These are phyloP conservation scores for Gnomoniopsis sp. DNA, from an alignment of 2,329 filamentous ascomycete species.

Conservation along the genomic window DNA sequence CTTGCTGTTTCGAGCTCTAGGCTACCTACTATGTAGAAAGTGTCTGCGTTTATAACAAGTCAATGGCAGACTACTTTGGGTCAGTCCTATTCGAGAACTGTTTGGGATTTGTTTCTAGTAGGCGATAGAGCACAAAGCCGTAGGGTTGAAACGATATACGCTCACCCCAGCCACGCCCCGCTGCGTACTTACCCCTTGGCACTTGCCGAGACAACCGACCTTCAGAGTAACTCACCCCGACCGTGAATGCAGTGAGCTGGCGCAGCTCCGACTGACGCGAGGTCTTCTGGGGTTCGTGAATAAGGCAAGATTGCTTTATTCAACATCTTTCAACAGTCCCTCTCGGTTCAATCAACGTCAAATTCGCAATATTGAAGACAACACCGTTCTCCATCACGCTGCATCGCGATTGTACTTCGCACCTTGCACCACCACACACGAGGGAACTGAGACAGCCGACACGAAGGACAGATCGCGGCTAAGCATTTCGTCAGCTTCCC, in stretches of 20 bases:
- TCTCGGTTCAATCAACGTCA: not conserved
- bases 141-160: conserved; percentile 6
- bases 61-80: not conserved
- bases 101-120: conserved; percentile 16
- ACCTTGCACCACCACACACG: not conserved
- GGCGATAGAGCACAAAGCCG: conserved; percentile 7
- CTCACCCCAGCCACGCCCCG: conserved; percentile 2
- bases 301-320: not conserved
- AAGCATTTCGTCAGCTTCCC: not conserved
- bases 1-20: too few relatives aligned
- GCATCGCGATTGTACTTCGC: not conserved
- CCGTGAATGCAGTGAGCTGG: conserved; percentile 3
- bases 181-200: not conserved
- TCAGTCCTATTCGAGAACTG: not conserved
- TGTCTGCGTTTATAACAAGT: not conserved
- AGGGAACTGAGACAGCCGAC: not conserved
- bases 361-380: not conserved
- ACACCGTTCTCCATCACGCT: not conserved
- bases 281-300: too few relatives aligned
- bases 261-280: conserved; percentile 17
- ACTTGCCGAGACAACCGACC: not conserved
- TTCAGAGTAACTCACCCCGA: conserved; percentile 1
- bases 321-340: not conserved
- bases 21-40: not conserved
- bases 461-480: conserved; percentile 2